Evolutionary conservation across 2,329 filamentous ascomycete genomes (phyloP).

Genomic region (Penicillium psychrosexuale): DNA sequence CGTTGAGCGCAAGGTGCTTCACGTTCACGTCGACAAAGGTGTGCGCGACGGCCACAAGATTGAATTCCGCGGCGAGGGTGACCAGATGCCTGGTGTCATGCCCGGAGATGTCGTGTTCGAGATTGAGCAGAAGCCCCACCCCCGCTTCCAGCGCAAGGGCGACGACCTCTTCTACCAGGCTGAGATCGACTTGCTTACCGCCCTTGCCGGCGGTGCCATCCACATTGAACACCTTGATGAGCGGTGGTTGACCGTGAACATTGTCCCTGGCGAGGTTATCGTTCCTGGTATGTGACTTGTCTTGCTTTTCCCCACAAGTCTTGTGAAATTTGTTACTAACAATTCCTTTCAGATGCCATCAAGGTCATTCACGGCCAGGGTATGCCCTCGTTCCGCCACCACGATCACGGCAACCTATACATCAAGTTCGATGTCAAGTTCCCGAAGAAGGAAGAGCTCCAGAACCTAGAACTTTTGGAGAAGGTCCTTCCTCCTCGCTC

Average conservation of each 20-base stretch:
- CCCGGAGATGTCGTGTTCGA: constrained; percentile 97
- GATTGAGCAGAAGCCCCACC: constrained; percentile 98
- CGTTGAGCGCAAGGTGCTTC: constrained; percentile 94
- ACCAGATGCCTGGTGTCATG: constrained; percentile 88
- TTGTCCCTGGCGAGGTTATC: constrained; percentile 91
- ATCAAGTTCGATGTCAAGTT: constrained; percentile 98
- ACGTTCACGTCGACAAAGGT: constrained; percentile 95
- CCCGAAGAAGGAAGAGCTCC: constrained; percentile 68
- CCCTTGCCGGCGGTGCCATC: constrained; percentile 84
- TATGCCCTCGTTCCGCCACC: constrained; percentile 94
- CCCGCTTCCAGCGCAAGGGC: constrained; percentile 90
- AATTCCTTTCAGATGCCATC: constrained; percentile 64
- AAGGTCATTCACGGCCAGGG: constrained; percentile 96
- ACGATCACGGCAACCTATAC: constrained; percentile 93
- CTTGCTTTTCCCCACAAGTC: neutral
- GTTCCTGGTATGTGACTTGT: constrained; percentile 66
- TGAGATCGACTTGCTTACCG: constrained; percentile 93
- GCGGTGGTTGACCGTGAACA: constrained; percentile 90
- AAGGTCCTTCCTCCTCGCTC: constrained; percentile 74
- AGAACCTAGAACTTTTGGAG: constrained; percentile 75
- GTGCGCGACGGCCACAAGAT: constrained; percentile 93
- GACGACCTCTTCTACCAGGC: constrained; percentile 94
- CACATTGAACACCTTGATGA: constrained; percentile 97
- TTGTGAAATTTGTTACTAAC: constrained; percentile 3
- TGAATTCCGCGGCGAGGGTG: constrained; percentile 94